A percentile compares a stretch with the other conserved stretches of the same genome.
phyloP scores from a whole-genome alignment of 1,139 yeast genomes.

The Eremothecium gossypii region DNA sequence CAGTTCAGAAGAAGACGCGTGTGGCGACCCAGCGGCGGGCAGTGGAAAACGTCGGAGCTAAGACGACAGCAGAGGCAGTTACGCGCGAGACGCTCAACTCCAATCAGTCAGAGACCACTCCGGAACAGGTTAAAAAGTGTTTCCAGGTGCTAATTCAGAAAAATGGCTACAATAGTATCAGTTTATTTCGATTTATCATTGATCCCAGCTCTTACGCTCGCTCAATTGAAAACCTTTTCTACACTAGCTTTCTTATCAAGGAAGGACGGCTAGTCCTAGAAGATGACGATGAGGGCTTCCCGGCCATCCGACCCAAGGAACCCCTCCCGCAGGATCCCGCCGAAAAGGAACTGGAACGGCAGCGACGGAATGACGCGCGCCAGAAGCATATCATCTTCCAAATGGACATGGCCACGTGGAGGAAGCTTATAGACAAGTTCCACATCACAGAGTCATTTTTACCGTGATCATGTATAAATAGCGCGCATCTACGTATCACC shows the following conservation, averaged over 20 bases:
- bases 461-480: conserved; percentile 28
- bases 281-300: conserved; percentile 45
- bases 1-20: conserved; percentile 47
- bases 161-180: conserved; percentile 36
- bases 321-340: conserved; percentile 22
- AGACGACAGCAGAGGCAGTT: conserved; percentile 48
- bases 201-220: conserved; percentile 72
- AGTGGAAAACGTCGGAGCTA: conserved; percentile 36
- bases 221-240: conserved; percentile 76
- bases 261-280: conserved; percentile 56
- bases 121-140: conserved; percentile 47
- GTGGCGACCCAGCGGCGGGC: conserved; percentile 31
- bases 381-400: conserved; percentile 63
- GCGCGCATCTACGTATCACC: neutral
- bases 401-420: conserved; percentile 60
- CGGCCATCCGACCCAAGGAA: conserved; percentile 31
- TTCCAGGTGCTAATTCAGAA: conserved; percentile 34
- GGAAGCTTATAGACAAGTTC: conserved; percentile 39
- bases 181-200: conserved; percentile 56
- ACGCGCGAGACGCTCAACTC: conserved; percentile 42
- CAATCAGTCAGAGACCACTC: conserved; percentile 47
- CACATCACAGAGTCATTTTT: conserved; percentile 47
- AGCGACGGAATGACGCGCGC: conserved; percentile 25
- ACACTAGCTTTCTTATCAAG: conserved; percentile 66
- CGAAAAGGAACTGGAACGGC: conserved; percentile 24